Conservation (phyloP, 768 basidiomycete genomes). For the Mycena metata region DNA sequence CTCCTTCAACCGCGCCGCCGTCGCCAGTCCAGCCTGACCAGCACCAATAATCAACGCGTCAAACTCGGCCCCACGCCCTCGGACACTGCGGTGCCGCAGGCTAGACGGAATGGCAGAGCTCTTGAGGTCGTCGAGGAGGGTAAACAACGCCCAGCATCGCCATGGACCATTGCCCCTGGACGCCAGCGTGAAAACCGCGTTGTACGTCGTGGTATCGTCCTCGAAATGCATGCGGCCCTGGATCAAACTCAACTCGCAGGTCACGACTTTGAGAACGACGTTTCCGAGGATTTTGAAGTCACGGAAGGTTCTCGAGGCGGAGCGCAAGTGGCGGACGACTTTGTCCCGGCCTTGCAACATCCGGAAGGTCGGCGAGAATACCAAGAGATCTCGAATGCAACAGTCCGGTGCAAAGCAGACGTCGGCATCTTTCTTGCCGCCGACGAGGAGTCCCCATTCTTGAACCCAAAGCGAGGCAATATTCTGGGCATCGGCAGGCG, state of each 20-base stretch:
- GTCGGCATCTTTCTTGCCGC: not conserved
- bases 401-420: conserved; percentile 5
- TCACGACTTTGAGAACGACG: not conserved
- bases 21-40: conserved; percentile 16
- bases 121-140: too few relatives aligned
- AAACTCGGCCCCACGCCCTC: too few relatives aligned
- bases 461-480: conserved; percentile 3
- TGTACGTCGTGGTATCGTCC: too few relatives aligned
- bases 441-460: not conserved
- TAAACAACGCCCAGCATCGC: too few relatives aligned
- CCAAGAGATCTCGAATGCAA: conserved; percentile 12
- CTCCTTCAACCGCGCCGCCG: not conserved
- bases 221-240: not conserved
- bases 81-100: too few relatives aligned
- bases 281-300: not conserved
- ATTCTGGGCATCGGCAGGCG: not conserved
- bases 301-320: not conserved
- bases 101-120: too few relatives aligned
- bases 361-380: conserved; percentile 14
- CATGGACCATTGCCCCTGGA: too few relatives aligned
- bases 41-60: not conserved
- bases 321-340: not conserved
- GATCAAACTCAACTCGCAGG: not conserved
- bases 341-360: conserved; percentile 7
- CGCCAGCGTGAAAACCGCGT: too few relatives aligned